Conservation (phyloP, 2,329 filamentous ascomycete genomes). For the Fonsecaea monophora region DNA sequence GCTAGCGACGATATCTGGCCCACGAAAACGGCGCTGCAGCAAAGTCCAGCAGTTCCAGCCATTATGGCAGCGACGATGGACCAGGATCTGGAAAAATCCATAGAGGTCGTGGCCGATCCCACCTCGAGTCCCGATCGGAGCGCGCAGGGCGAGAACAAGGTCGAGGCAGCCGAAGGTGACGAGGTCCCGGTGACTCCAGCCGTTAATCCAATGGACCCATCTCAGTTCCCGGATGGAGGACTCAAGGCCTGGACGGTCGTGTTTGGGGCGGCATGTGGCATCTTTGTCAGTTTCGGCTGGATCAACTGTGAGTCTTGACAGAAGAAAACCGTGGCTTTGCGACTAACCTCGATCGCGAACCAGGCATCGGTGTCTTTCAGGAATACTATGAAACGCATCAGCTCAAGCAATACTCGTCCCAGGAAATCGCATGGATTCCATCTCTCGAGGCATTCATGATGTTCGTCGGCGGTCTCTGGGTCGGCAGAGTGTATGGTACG, state of each 20-base stretch:
- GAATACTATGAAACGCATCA: conserved; percentile 64
- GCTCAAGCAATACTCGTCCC: conserved; percentile 58
- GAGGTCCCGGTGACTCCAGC: conserved; percentile 11
- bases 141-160: conserved; percentile 7
- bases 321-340: not conserved
- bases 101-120: not conserved
- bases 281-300: conserved; percentile 52
- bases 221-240: conserved; percentile 51
- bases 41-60: conserved; percentile 5
- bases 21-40: not conserved
- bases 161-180: conserved; percentile 13
- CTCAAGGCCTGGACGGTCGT: conserved; percentile 53
- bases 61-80: conserved; percentile 9
- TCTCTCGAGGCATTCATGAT: conserved; percentile 59
- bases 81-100: conserved; percentile 24
- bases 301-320: conserved; percentile 39
- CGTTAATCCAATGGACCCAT: conserved; percentile 37
- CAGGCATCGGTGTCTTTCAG: conserved; percentile 61
- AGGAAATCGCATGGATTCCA: conserved; percentile 66
- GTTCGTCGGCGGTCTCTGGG: conserved; percentile 41
- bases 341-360: not conserved
- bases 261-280: conserved; percentile 50
- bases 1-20: not conserved
- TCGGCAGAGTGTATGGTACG: conserved; percentile 38
- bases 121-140: conserved; percentile 14